A percentile compares a stretch with the other conserved stretches of the same genome.
These are phyloP conservation scores for Pavlovales sp. DNA, from an alignment of 208 protist species.

Conservation along the genomic window DNA sequence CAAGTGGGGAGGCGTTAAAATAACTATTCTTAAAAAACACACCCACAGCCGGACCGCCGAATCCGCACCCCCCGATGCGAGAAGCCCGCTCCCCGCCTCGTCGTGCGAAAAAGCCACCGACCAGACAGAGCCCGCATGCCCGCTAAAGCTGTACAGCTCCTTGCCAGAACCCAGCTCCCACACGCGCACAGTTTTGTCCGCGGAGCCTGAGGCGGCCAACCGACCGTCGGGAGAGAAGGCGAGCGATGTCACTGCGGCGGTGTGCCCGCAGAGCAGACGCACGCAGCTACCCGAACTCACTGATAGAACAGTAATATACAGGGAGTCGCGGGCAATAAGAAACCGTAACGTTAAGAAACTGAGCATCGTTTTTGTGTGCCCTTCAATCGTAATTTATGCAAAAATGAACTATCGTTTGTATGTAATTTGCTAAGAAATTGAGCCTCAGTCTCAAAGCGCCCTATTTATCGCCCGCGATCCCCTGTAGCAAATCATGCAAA, in stretches of 20 bases:
- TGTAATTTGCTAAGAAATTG: no score
- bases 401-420: no score
- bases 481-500: no score
- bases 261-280: not conserved
- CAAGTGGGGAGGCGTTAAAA: no score
- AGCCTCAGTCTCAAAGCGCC: no score
- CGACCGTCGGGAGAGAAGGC: not conserved
- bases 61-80: not conserved
- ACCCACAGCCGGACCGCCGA: not conserved
- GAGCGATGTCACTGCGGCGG: not conserved
- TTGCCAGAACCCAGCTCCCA: not conserved
- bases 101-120: not conserved
- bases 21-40: no score
- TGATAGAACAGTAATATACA: no score
- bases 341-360: no score
- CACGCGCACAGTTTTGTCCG: not conserved
- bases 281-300: not conserved
- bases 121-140: not conserved
- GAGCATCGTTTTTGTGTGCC: no score
- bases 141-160: not conserved
- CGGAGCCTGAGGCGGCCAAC: not conserved
- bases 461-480: no score
- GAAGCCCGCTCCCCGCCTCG: not conserved
- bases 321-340: no score
- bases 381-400: no score